A percentile compares a stretch with the other conserved stretches of the same genome.
phyloP scores from a whole-genome alignment of 164 flowering plant species.

The Hamamelis virginiana region DNA sequence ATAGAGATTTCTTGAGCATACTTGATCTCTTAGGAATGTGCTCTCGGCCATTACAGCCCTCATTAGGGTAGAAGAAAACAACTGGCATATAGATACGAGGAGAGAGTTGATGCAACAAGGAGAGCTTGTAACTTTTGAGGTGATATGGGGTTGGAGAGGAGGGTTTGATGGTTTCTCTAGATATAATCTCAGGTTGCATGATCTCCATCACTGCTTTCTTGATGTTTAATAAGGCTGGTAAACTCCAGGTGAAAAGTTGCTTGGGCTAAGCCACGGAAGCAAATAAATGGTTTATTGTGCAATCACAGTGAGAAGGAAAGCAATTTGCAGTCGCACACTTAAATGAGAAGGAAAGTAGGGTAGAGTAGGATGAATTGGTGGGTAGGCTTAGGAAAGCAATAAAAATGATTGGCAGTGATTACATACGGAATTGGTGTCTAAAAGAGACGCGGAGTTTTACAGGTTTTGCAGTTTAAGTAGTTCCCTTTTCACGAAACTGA shows the following conservation, averaged over 20 bases:
- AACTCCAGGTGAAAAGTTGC: too few species aligned
- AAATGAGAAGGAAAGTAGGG: background rate
- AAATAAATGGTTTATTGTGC: too few species aligned
- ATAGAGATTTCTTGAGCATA: slow-evolving; percentile 14
- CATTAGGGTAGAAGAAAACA: slow-evolving; percentile 16
- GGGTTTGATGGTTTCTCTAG: slow-evolving; percentile 29
- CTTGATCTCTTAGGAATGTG: slow-evolving; percentile 1
- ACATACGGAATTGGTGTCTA: background rate
- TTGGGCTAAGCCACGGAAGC: too few species aligned
- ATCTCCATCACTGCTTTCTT: background rate
- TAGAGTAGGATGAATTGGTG: slow-evolving; percentile 7
- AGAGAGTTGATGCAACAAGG: slow-evolving; percentile 28
- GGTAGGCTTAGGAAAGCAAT: slow-evolving; percentile 16
- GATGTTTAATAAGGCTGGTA: too few species aligned
- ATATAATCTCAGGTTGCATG: slow-evolving; percentile 8
- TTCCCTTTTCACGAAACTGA: slow-evolving; percentile 30
- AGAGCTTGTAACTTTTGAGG: slow-evolving; percentile 22
- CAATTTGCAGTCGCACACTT: background rate
- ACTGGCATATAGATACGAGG: slow-evolving; percentile 12
- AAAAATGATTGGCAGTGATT: slow-evolving; percentile 11
- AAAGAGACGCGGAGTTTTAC: slow-evolving; percentile 12
- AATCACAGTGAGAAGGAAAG: too few species aligned
- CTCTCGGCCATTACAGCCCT: background rate
- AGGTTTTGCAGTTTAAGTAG: slow-evolving; percentile 32
- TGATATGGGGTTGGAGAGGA: slow-evolving; percentile 34